Conservation (phyloP, 306 rosid species). For the Casuarina glauca region DNA sequence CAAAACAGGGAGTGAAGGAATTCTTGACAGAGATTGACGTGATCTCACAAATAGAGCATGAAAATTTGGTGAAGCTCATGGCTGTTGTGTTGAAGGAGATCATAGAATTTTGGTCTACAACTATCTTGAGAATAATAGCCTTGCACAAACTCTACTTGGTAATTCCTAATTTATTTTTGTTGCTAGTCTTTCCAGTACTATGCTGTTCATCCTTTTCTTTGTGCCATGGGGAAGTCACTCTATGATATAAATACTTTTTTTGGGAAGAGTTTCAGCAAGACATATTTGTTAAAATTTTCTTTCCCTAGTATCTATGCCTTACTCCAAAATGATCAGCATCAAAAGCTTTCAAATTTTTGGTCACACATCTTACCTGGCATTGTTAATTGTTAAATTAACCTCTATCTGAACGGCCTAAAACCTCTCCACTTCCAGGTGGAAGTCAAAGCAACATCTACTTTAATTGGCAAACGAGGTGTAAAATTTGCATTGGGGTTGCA, state of each 20-base stretch:
- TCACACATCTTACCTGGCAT: slow-evolving; percentile 7
- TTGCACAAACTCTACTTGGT: slow-evolving; percentile 83
- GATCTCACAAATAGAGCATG: slow-evolving; percentile 83
- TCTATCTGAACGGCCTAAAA: slow-evolving; percentile 14
- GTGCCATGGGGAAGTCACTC: background rate
- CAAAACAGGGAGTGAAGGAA: slow-evolving; percentile 88
- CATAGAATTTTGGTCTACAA: slow-evolving; percentile 87
- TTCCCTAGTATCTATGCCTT: slow-evolving; percentile 1
- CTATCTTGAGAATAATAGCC: slow-evolving; percentile 93
- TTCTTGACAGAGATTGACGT: slow-evolving; percentile 92
- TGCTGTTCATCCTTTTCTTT: slow-evolving; percentile 9
- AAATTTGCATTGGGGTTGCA: slow-evolving; percentile 71
- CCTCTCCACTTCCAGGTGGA: slow-evolving; percentile 56
- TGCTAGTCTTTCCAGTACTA: slow-evolving; percentile 3
- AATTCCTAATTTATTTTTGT: slow-evolving; percentile 20
- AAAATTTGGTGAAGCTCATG: slow-evolving; percentile 87
- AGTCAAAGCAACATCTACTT: slow-evolving; percentile 50
- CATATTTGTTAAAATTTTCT: background rate
- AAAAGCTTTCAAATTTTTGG: slow-evolving; percentile 5
- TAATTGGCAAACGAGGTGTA: slow-evolving; percentile 60
- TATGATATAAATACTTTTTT: background rate
- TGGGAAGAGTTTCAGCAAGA: background rate
- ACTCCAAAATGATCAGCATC: background rate
- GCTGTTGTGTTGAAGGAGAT: slow-evolving; percentile 79
- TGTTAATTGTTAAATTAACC: slow-evolving; percentile 7